phyloP scores from a whole-genome alignment of 495 filamentous ascomycete genomes.

The Penicillium herquei region DNA sequence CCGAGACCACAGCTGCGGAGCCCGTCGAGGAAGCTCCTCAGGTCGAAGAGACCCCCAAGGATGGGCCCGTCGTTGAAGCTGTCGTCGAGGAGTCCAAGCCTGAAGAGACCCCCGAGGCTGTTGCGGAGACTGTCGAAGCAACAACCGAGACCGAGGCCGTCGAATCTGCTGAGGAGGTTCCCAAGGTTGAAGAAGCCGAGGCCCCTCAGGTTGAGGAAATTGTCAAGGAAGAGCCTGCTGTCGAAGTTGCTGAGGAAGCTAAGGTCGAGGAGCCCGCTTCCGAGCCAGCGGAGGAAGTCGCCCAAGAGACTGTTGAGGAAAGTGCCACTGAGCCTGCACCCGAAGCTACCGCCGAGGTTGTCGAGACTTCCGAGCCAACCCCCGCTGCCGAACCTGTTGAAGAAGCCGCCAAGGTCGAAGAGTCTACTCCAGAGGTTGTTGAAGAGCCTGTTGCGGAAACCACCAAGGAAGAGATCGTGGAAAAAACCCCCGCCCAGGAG shows the following conservation, averaged over 20 bases:
- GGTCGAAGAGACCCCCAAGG: not conserved
- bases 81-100: not conserved
- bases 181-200: constrained; percentile 1
- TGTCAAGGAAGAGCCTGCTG: not conserved
- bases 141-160: not conserved
- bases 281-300: not conserved
- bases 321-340: constrained; percentile 3
- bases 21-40: not conserved
- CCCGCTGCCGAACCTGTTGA: not conserved
- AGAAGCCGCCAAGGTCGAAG: not conserved
- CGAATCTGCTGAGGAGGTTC: not conserved
- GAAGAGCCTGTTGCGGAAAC: not conserved
- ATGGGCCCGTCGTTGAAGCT: not conserved
- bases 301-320: not conserved
- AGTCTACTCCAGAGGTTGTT: not conserved
- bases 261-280: not conserved
- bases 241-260: not conserved
- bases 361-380: not conserved
- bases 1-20: constrained; percentile 1
- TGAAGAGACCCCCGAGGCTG: not conserved
- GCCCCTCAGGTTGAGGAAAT: not conserved
- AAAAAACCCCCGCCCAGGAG: not conserved
- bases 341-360: not conserved
- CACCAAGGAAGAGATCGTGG: not conserved
- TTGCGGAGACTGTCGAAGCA: not conserved